A percentile compares a stretch with the other conserved stretches of the same genome.
phyloP scores from a whole-genome alignment of 2,329 filamentous ascomycete species.

The Lachnellula suecica region DNA sequence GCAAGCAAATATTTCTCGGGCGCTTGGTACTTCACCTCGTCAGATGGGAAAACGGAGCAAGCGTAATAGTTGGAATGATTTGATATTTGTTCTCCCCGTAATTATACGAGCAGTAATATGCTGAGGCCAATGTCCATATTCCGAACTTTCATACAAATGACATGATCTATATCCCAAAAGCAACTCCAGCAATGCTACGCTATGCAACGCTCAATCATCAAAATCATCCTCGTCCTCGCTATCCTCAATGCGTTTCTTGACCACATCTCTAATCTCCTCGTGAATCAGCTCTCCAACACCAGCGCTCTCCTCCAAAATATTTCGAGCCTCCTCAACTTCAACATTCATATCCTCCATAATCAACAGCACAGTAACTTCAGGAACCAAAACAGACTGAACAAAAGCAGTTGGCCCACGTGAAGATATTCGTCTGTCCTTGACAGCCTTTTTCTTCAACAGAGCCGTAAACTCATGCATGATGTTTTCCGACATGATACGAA shows the following conservation, averaged over 20 bases:
- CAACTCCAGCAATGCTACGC: neutral
- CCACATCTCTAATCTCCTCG: conserved; percentile 56
- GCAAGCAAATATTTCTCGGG: too few species aligned
- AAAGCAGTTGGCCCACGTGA: conserved; percentile 66
- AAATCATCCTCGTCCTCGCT: conserved; percentile 29
- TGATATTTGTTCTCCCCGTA: too few species aligned
- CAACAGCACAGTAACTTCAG: conserved; percentile 59
- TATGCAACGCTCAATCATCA: neutral
- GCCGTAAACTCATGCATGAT: conserved; percentile 61
- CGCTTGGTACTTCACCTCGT: too few species aligned
- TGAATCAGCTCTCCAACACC: conserved; percentile 27
- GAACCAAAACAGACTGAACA: conserved; percentile 74
- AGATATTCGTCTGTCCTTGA: conserved; percentile 64
- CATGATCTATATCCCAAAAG: neutral
- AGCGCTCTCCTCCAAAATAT: conserved; percentile 26
- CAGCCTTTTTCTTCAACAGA: conserved; percentile 59
- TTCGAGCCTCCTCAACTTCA: conserved; percentile 36
- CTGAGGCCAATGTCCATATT: neutral
- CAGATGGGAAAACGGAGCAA: too few species aligned
- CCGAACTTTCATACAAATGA: neutral
- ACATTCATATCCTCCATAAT: conserved; percentile 59
- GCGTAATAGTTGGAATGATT: too few species aligned
- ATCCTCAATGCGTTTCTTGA: conserved; percentile 53
- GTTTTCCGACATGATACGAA: conserved; percentile 69
- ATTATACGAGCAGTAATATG: too few species aligned